Evolutionary conservation across 2,329 filamentous ascomycete species (phyloP), one percentile per base, ranked within the genome.

Genomic region (Neofusicoccum parvum): DNA sequence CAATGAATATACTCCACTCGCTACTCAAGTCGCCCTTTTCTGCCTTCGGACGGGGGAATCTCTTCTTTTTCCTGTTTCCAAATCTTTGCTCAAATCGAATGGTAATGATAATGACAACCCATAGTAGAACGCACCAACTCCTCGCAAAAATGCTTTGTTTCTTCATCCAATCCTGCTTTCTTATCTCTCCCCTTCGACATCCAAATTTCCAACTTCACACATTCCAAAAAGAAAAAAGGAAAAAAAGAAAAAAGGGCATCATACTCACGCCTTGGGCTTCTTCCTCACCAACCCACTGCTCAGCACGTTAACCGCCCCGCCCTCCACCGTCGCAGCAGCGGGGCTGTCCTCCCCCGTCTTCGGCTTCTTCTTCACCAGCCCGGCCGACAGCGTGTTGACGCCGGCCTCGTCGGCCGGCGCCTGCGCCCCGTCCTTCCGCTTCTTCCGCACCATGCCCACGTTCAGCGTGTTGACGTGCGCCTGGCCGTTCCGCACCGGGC

Each of bases 401-500:
- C 41, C 23, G 23, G 23, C n/a, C 66, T 59, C 37, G 62, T 54
- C 37, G 14, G 23, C 36, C 27, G 17, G 32, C 23, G n/a, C 20
- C 15, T 39, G 37, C n/a, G 64, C 64, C 12, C 67, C 43, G 0
- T n/a, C 64, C 59, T 76, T 78, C 67, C 75, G 72, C 69, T 75
- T 76, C 72, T 76, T 78, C 59, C 72, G 70, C 50, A 75, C 74
- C 12, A 72, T 71, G 67, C 76, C 70, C 0, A 77, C 67, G 2
- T 70, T 73, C 0, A 72, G 53, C 20, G 20, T 59, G 9, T 65
- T 53, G 15, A 51, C 34, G 23, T 23, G 23, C 23, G 20, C 41
- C 37, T 23, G 23, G 23, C n/a, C 43, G 36, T n/a, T 17, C 14
- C 45, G 39, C 17, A 10, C n/a, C 14, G 36, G 7, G n/a, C 10